phyloP scores from a whole-genome alignment of 2,329 filamentous ascomycete genomes.

The Alternaria gaisen region DNA sequence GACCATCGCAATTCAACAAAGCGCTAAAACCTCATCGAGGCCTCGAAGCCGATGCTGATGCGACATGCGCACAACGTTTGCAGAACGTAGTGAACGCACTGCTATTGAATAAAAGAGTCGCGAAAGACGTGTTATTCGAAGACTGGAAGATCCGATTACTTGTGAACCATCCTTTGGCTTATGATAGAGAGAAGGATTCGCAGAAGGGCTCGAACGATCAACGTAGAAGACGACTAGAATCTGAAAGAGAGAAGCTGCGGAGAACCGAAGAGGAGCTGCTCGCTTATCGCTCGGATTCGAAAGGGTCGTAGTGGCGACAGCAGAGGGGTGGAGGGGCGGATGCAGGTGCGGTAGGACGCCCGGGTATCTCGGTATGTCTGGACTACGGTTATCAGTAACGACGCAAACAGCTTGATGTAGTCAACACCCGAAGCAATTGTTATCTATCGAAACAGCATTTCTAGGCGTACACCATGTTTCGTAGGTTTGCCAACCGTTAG shows the following conservation, averaged over 20 bases:
- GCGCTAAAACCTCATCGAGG: constrained; percentile 8
- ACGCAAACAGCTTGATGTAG: background rate
- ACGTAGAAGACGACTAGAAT: constrained; percentile 6
- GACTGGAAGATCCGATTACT: constrained; percentile 9
- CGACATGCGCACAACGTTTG: background rate
- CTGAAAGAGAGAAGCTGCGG: constrained; percentile 2
- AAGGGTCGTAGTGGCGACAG: background rate
- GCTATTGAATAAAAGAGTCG: constrained; percentile 1
- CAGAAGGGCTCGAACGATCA: constrained; percentile 8
- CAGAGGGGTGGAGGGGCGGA: background rate
- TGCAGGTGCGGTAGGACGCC: background rate
- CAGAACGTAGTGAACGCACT: constrained; percentile 1
- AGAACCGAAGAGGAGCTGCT: constrained; percentile 4
- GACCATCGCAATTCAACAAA: constrained; percentile 9
- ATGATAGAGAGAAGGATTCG: constrained; percentile 8
- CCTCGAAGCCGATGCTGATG: background rate
- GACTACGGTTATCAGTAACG: background rate
- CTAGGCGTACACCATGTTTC: background rate
- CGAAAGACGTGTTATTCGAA: constrained; percentile 4
- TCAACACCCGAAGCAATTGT: background rate
- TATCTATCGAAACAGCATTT: background rate
- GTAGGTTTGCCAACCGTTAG: background rate
- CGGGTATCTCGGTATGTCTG: background rate
- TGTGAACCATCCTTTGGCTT: constrained; percentile 2
- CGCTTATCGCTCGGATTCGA: constrained; percentile 1